A percentile compares a stretch with the other conserved stretches of the same genome.
phyloP scores from a whole-genome alignment of 352 stramenopile species.

The Phytopythium kandeliae region DNA sequence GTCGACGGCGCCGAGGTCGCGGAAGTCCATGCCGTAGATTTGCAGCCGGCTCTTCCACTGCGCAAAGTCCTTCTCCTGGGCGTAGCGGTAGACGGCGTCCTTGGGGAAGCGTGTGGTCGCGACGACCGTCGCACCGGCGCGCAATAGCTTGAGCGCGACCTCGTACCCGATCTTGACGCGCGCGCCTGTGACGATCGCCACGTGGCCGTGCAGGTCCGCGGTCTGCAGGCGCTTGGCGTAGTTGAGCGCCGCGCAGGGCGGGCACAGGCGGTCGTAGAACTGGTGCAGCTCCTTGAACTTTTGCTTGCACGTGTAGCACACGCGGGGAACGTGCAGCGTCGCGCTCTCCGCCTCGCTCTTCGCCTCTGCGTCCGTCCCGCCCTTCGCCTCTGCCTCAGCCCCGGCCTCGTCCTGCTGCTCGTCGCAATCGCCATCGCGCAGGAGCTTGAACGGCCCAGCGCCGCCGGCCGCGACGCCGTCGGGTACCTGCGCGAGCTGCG shows the following conservation, averaged over 20 bases:
- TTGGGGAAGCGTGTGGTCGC: constrained; percentile 94
- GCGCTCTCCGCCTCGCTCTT: constrained; percentile 13
- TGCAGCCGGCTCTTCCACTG: constrained; percentile 76
- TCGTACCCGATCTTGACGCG: constrained; percentile 96
- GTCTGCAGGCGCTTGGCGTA: constrained; percentile 91
- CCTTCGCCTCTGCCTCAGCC: no score
- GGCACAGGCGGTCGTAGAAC: constrained; percentile 94
- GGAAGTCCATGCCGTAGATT: constrained; percentile 93
- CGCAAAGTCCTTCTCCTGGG: constrained; percentile 81
- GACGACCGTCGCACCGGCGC: constrained; percentile 80
- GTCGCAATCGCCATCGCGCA: neutral
- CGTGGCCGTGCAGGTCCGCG: constrained; percentile 63
- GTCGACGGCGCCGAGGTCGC: constrained; percentile 91
- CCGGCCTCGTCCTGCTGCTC: constrained; percentile 1
- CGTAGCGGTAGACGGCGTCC: constrained; percentile 83
- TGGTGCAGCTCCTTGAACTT: constrained; percentile 91
- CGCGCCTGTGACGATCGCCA: constrained; percentile 90
- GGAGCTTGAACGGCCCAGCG: constrained; percentile 14
- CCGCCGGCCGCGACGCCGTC: constrained; percentile 31
- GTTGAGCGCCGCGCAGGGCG: constrained; percentile 90
- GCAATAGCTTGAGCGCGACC: constrained; percentile 90
- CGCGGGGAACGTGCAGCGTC: constrained; percentile 83
- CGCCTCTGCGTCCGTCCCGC: neutral
- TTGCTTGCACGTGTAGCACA: constrained; percentile 94
- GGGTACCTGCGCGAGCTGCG: constrained; percentile 53